Conservation (phyloP, 2,329 filamentous ascomycete genomes). For the Ceratocystis eucalypticola region DNA sequence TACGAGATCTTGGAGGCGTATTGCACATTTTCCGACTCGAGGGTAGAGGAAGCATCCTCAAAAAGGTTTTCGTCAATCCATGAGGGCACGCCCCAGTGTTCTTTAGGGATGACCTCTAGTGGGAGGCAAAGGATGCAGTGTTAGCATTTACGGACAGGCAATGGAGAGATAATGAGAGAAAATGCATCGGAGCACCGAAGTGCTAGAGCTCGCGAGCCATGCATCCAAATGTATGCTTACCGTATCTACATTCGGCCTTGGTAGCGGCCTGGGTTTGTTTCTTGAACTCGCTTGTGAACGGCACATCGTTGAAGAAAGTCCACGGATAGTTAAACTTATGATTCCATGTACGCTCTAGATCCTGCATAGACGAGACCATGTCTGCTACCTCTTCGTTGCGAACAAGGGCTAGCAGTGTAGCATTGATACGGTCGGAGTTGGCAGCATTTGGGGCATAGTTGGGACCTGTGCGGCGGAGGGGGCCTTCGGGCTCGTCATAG, state of each 20-base stretch:
- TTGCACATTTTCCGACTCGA: conserved; percentile 75
- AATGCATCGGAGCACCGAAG: neutral
- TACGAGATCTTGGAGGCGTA: conserved; percentile 84
- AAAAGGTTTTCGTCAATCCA: conserved; percentile 90
- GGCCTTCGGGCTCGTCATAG: conserved; percentile 69
- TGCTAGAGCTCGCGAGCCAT: neutral
- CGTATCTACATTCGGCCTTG: conserved; percentile 77
- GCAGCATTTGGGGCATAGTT: conserved; percentile 65
- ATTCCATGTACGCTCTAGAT: conserved; percentile 93
- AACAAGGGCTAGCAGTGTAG: conserved; percentile 81
- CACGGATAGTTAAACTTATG: conserved; percentile 98
- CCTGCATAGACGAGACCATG: conserved; percentile 76
- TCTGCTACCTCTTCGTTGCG: conserved; percentile 78
- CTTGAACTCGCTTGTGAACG: conserved; percentile 91
- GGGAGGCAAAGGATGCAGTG: conserved; percentile 14
- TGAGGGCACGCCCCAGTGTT: conserved; percentile 81
- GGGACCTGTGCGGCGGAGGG: conserved; percentile 57
- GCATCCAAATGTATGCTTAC: conserved; percentile 32
- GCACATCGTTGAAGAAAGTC: conserved; percentile 97
- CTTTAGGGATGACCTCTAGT: conserved; percentile 72
- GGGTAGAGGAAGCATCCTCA: conserved; percentile 66
- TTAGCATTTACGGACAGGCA: conserved; percentile 13
- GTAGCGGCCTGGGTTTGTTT: conserved; percentile 63
- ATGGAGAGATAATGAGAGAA: neutral
- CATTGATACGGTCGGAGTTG: conserved; percentile 75